Base-by-base conservation (phyloP, 1,139 yeast genomes). In the Suhomyces terraborum region DNA sequence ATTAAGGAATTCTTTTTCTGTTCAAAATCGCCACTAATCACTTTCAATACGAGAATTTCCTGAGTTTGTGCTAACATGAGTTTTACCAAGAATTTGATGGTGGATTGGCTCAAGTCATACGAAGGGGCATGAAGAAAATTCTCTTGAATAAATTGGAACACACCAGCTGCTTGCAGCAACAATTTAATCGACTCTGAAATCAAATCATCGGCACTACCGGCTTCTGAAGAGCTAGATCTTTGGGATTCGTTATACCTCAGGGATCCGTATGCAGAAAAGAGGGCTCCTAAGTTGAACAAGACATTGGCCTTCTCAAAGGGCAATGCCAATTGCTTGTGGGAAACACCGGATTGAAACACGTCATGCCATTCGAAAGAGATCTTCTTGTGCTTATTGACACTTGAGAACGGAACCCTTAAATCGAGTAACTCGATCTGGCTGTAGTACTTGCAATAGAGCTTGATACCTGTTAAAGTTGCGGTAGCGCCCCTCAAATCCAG, bases 51-150 rank as follows among this genome's bases (percentile, higher is more conserved):
- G 57, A 91, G 89, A 8, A 86, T 75, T 53, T 93, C 97, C 58
- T 89, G 97, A 2, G 94, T 87, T 59, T 93, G 96, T 0, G 95
- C 94, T 44, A 88, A 69, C 79, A 83, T 79, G 45, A 91, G 61
- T 49, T 75, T 76, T 12, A 75, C 62, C 42, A 91, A 71, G 36
- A 88, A 84, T 38, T 73, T 74, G 14, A 88, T 80, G 1, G 89
- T 82, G 23, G 83, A 79, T 37, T 84, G 86, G 43, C 78, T 73
- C 43, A 91, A 66, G 59, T 93, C 98, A 4, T 76, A 71, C 6
- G 93, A 81, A 0, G 98, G 97, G 0, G 97, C 95, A 65, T 91
- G 95, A 33, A 91, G 66, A 59, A 93, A 93, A 62, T 86, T 87
- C 52, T 87, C 93, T 36, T 84, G 75, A 25, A 91, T 71, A 52